Percentiles rank a stretch among this genome's conserved stretches.
Conservation (phyloP, 345 rosid genomes). For the Acer yangbiense region DNA sequence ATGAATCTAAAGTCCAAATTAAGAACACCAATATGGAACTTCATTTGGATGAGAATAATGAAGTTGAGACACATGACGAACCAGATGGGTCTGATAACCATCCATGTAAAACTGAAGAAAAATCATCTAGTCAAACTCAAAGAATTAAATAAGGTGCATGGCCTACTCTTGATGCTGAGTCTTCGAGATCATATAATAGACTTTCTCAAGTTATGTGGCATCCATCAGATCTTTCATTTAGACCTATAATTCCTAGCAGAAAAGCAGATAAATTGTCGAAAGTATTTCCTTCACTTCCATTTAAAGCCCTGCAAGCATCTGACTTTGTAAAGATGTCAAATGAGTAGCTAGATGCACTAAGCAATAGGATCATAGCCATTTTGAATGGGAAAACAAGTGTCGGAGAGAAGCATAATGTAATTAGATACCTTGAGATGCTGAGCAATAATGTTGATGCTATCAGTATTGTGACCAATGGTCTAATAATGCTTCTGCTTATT, state of each 20-base stretch:
- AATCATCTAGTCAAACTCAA: conserved; percentile 36
- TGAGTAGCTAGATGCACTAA: conserved; percentile 70
- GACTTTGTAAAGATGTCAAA: conserved; percentile 77
- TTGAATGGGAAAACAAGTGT: conserved; percentile 68
- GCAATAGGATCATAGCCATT: conserved; percentile 54
- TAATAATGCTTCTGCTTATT: conserved; percentile 86
- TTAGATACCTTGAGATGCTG: conserved; percentile 87
- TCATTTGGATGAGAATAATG: conserved; percentile 82
- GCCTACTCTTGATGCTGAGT: conserved; percentile 49
- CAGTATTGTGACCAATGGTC: conserved; percentile 85
- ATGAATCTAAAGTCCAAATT: conserved; percentile 82
- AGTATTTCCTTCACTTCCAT: conserved; percentile 68
- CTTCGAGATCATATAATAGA: conserved; percentile 58
- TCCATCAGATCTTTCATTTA: conserved; percentile 87
- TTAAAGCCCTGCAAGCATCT: conserved; percentile 68
- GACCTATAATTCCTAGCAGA: conserved; percentile 97
- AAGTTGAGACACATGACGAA: conserved; percentile 80
- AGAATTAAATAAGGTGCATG: conserved; percentile 56
- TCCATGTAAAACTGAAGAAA: conserved; percentile 40
- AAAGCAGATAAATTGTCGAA: conserved; percentile 76
- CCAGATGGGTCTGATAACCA: conserved; percentile 59
- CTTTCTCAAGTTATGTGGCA: conserved; percentile 84
- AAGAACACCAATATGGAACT: conserved; percentile 98
- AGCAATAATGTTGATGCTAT: conserved; percentile 82
- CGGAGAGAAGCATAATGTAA: conserved; percentile 85